phyloP scores from a whole-genome alignment of 805 yeast species.

The Monosporozyma aquatica region DNA sequence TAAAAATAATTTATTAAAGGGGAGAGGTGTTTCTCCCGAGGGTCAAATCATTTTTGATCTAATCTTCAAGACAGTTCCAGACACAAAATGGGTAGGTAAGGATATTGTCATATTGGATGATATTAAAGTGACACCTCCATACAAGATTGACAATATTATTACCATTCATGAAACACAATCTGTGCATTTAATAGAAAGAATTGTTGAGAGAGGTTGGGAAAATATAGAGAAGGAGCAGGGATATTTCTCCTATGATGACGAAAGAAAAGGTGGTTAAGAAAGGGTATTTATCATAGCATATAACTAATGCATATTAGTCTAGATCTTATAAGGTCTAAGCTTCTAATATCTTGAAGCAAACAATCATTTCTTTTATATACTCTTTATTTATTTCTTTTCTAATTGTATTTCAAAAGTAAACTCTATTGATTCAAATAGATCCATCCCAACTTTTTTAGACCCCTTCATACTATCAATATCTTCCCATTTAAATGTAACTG shows the following conservation, averaged over 20 bases:
- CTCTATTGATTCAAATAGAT: conserved; percentile 38
- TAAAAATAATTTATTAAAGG: conserved; percentile 21
- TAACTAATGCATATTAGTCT: too few species aligned
- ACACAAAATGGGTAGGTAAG: conserved; percentile 37
- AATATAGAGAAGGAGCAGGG: conserved; percentile 27
- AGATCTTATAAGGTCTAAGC: too few species aligned
- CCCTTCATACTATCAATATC: conserved; percentile 66
- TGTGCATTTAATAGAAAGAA: conserved; percentile 35
- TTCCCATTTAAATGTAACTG: conserved; percentile 32
- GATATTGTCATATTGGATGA: conserved; percentile 40
- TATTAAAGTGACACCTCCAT: conserved; percentile 38
- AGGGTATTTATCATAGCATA: conserved; percentile 10
- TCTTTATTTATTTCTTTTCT: too few species aligned
- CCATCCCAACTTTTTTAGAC: conserved; percentile 42
- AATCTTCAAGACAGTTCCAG: conserved; percentile 37
- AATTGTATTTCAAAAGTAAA: conserved; percentile 21
- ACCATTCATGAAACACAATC: conserved; percentile 25
- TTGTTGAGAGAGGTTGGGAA: conserved; percentile 43
- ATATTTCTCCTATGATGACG: conserved; percentile 17
- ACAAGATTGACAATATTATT: conserved; percentile 26
- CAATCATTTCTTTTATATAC: too few species aligned
- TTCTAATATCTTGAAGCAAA: too few species aligned
- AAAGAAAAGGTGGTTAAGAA: conserved; percentile 47
- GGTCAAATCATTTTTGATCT: conserved; percentile 39
- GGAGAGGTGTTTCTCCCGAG: conserved; percentile 33